These are phyloP conservation scores for Sesbania bispinosa DNA, from an alignment of 306 rosid genomes.

Conservation along the genomic window DNA sequence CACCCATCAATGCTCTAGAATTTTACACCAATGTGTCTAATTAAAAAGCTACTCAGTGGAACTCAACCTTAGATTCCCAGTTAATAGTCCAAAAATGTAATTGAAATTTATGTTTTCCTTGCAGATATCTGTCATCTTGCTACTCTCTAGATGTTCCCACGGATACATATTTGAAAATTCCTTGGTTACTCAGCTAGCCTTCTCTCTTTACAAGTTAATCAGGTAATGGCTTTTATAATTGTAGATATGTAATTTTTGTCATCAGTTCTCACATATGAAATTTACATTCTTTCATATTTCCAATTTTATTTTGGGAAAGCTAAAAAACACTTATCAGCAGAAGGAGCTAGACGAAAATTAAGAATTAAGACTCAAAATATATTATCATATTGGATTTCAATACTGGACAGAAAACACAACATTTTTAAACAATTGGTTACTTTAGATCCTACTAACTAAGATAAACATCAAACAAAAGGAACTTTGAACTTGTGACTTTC, in stretches of 20 bases:
- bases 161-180: background rate
- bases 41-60: background rate
- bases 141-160: too few relatives aligned
- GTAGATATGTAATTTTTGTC: background rate
- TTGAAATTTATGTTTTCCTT: too few relatives aligned
- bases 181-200: background rate
- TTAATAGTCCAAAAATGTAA: background rate
- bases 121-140: too few relatives aligned
- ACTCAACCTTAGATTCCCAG: background rate
- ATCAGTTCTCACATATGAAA: background rate
- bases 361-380: too few relatives aligned
- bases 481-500: slow-evolving; percentile 33
- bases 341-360: too few relatives aligned
- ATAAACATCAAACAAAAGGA: slow-evolving; percentile 62
- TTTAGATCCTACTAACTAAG: slow-evolving; percentile 38
- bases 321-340: background rate
- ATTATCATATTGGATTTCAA: background rate
- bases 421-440: background rate
- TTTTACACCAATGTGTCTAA: background rate
- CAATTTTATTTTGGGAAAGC: background rate
- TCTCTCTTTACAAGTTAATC: background rate
- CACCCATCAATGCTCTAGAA: background rate
- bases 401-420: background rate
- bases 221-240: background rate
- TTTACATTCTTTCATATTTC: background rate